Conservation (phyloP, 805 yeast species). For the Torulaspora quercuum region DNA sequence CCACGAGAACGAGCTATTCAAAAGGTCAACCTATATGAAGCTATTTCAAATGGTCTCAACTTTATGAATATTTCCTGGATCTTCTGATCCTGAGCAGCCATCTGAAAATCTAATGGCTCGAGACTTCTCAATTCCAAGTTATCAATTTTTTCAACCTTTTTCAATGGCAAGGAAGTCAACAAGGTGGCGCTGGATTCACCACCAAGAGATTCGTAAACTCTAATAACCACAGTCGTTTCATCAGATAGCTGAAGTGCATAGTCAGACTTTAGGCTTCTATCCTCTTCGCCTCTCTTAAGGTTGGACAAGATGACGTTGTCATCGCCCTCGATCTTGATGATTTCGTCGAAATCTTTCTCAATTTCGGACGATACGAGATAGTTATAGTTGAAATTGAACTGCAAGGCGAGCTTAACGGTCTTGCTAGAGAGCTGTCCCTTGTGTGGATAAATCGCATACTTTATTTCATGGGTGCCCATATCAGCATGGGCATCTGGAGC, state of each 20-base stretch:
- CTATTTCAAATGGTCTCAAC: constrained; percentile 77
- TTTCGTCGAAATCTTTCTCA: constrained; percentile 24
- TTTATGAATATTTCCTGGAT: constrained; percentile 39
- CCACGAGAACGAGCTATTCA: not conserved
- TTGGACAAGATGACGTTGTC: constrained; percentile 65
- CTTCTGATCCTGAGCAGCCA: constrained; percentile 36
- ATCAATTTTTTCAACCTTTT: constrained; percentile 51
- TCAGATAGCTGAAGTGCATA: constrained; percentile 47
- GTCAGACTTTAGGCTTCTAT: constrained; percentile 48
- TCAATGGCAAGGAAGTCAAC: constrained; percentile 44
- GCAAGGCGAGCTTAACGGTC: constrained; percentile 71
- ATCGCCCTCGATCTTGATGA: constrained; percentile 46
- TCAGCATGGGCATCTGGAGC: constrained; percentile 94
- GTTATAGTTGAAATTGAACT: constrained; percentile 59
- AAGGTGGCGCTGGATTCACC: constrained; percentile 61
- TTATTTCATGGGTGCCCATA: constrained; percentile 80
- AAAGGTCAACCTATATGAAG: constrained; percentile 39
- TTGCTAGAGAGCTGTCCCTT: constrained; percentile 57
- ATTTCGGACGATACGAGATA: constrained; percentile 23
- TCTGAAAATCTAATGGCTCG: constrained; percentile 39
- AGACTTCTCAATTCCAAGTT: constrained; percentile 51
- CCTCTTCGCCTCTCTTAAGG: constrained; percentile 86
- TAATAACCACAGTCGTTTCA: constrained; percentile 54
- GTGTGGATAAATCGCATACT: constrained; percentile 85
- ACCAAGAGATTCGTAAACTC: constrained; percentile 87